A percentile compares a stretch with the other conserved stretches of the same genome.
Conservation (phyloP, 495 filamentous ascomycete genomes). For the Hapsidospora chrysogenum region DNA sequence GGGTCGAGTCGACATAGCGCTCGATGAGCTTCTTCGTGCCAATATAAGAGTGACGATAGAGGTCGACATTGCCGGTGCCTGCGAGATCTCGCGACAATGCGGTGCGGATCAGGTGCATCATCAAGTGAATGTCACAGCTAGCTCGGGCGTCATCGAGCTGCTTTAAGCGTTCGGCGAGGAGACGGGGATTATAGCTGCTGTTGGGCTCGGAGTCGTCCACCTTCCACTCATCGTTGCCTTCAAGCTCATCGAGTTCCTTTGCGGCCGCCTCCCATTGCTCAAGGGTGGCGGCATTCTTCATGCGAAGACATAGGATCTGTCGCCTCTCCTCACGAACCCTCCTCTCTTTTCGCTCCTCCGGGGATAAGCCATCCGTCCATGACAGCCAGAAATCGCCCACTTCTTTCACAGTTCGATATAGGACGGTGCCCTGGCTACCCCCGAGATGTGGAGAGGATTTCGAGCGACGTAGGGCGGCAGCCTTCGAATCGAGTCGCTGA, state of each 20-base stretch:
- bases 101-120: conserved; percentile 73
- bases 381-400: conserved; percentile 30
- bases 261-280: conserved; percentile 53
- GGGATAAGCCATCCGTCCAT: conserved; percentile 38
- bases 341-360: conserved; percentile 33
- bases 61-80: conserved; percentile 64
- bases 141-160: conserved; percentile 62
- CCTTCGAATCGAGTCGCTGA: not conserved
- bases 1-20: conserved; percentile 62
- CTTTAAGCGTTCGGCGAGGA: conserved; percentile 50
- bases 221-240: conserved; percentile 77
- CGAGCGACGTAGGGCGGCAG: not conserved
- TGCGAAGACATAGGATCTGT: conserved; percentile 42
- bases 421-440: not conserved
- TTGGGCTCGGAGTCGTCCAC: conserved; percentile 24
- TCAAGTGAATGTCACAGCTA: conserved; percentile 48
- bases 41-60: conserved; percentile 72
- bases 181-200: conserved; percentile 48
- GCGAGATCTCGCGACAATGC: conserved; percentile 66
- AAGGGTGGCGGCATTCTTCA: conserved; percentile 45
- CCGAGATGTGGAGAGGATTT: not conserved
- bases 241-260: conserved; percentile 60
- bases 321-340: conserved; percentile 38
- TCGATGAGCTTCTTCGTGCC: conserved; percentile 83
- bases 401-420: conserved; percentile 1